Evolutionary conservation across 2,329 filamentous ascomycete species (phyloP).

Genomic region (Colletotrichum eleusines): DNA sequence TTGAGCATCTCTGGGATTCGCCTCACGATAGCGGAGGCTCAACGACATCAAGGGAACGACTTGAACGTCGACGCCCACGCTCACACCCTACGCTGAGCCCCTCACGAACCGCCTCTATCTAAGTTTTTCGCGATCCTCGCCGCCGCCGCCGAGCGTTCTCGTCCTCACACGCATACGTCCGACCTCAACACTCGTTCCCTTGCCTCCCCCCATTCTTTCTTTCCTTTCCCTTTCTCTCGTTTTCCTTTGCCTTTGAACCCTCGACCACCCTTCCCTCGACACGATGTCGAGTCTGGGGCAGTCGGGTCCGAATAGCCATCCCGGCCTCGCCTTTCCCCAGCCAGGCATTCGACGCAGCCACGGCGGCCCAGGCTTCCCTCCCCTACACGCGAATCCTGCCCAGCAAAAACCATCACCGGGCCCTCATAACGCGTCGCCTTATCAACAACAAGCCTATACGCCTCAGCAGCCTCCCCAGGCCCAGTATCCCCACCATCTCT

Average conservation of each 20-base stretch:
- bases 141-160: neutral
- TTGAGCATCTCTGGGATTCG: conserved; percentile 39
- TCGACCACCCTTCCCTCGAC: conserved; percentile 33
- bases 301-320: conserved; percentile 64
- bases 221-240: neutral
- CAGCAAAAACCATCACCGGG: conserved; percentile 66
- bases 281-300: conserved; percentile 63
- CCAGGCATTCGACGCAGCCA: conserved; percentile 60
- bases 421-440: conserved; percentile 66
- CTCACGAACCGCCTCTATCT: neutral
- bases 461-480: conserved; percentile 63
- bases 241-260: conserved; percentile 11
- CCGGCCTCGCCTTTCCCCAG: conserved; percentile 66
- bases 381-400: conserved; percentile 62
- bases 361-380: conserved; percentile 53
- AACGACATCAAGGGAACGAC: conserved; percentile 25
- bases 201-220: too few relatives aligned
- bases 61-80: conserved; percentile 22
- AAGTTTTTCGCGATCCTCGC: neutral
- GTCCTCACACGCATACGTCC: conserved; percentile 12
- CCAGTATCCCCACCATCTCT: conserved; percentile 66
- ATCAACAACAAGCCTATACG: conserved; percentile 66
- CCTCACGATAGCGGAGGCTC: conserved; percentile 40
- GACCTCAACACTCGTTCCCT: conserved; percentile 7
- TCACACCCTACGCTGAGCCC: conserved; percentile 7